phyloP scores from a whole-genome alignment of 257 asterid genomes.

The Haberlea rhodopensis region DNA sequence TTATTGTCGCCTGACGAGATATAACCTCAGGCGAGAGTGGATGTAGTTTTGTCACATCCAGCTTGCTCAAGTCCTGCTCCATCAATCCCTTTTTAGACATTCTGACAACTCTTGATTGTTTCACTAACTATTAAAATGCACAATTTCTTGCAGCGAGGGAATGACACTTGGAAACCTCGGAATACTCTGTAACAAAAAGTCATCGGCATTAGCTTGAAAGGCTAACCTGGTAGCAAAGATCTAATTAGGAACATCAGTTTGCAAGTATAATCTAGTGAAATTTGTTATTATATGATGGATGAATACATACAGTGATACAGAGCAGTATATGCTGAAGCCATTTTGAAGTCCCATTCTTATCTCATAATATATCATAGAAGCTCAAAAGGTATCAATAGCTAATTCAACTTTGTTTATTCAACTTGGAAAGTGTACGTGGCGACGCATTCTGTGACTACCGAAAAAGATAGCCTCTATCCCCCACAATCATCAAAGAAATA shows the following conservation, averaged over 20 bases:
- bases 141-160: slow-evolving; percentile 4
- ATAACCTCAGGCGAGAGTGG: slow-evolving; percentile 98
- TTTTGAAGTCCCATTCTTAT: background rate
- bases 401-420: no score
- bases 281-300: no score
- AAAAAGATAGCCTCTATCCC: no score
- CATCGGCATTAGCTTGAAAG: background rate
- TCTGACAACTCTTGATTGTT: slow-evolving; percentile 32
- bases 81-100: slow-evolving; percentile 92
- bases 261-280: background rate
- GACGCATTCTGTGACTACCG: no score
- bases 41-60: slow-evolving; percentile 73
- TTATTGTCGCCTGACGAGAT: slow-evolving; percentile 98
- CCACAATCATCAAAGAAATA: no score
- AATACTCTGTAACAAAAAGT: slow-evolving; percentile 16
- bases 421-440: background rate
- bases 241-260: background rate
- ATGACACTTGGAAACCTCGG: slow-evolving; percentile 6
- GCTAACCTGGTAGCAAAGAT: background rate
- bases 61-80: slow-evolving; percentile 94
- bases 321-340: background rate
- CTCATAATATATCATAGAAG: background rate
- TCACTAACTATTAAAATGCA: slow-evolving; percentile 21
- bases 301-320: background rate
- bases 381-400: background rate